These are phyloP conservation scores for Linanthus parryae DNA, from an alignment of 148 eudicot species.

Conservation along the genomic window DNA sequence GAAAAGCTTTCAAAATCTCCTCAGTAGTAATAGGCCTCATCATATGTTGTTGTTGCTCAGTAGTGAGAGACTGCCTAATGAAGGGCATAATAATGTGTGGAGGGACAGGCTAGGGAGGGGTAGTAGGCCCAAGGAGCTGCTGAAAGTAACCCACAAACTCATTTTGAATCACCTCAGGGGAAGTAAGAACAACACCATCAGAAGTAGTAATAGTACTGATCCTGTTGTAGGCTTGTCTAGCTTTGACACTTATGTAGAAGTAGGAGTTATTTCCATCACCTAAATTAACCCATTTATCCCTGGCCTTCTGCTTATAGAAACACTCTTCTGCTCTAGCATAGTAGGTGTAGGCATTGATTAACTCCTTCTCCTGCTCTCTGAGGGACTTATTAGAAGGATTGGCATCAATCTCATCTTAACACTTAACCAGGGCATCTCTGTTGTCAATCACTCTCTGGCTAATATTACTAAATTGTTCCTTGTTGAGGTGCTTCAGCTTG, in stretches of 20 bases:
- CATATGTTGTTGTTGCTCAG: too few relatives aligned
- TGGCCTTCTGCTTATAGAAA: background rate
- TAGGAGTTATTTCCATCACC: background rate
- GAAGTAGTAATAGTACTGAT: background rate
- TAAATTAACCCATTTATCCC: background rate
- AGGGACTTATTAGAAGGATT: too few relatives aligned
- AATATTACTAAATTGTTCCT: too few relatives aligned
- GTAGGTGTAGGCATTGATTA: too few relatives aligned
- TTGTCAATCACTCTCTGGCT: too few relatives aligned
- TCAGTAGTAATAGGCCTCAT: background rate
- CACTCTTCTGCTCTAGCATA: background rate
- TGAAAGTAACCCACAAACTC: background rate
- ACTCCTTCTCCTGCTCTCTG: too few relatives aligned
- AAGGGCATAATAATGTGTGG: background rate
- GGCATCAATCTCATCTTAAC: too few relatives aligned
- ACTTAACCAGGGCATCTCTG: too few relatives aligned
- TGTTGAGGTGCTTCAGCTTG: too few relatives aligned
- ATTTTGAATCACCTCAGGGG: background rate
- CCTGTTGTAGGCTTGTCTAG: background rate
- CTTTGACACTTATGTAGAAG: background rate
- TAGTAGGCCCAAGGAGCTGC: background rate
- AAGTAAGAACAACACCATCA: background rate
- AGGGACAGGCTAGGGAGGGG: background rate
- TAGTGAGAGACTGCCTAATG: too few relatives aligned
- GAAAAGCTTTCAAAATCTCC: too few relatives aligned